These are phyloP conservation scores for Dendrobium huoshanense DNA, from an alignment of 106 monocot species.

Conservation along the genomic window DNA sequence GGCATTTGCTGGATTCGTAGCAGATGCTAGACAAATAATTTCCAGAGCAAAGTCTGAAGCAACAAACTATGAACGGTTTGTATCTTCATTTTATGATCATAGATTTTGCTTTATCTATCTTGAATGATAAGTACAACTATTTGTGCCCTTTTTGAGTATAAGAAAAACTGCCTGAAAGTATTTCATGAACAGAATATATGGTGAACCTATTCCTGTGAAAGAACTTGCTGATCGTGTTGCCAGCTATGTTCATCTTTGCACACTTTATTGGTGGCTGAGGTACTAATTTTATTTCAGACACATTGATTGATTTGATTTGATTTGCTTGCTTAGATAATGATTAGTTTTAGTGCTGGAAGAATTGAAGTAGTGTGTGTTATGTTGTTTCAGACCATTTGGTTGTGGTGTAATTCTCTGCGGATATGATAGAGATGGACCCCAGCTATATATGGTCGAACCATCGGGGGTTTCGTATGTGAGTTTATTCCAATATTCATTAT, in stretches of 20 bases:
- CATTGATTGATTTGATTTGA: background rate
- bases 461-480: constrained; percentile 98
- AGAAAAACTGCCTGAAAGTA: no score
- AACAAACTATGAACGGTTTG: no score
- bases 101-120: no score
- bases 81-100: no score
- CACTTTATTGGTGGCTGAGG: constrained; percentile 99
- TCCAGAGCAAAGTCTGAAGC: no score
- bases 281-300: constrained; percentile 9
- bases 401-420: constrained; percentile 96
- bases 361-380: background rate
- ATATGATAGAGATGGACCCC: constrained; percentile 99
- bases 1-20: no score
- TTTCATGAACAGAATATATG: no score
- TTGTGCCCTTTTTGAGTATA: no score
- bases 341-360: background rate
- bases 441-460: constrained; percentile 96
- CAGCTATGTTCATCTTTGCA: constrained; percentile 99
- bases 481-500: background rate
- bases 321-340: background rate
- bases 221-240: constrained; percentile 98
- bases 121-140: no score
- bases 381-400: constrained; percentile 74
- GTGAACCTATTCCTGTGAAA: constrained; percentile 27
- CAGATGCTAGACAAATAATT: no score